phyloP scores from a whole-genome alignment of 2,329 filamentous ascomycete species.

The Lachnellula cervina region DNA sequence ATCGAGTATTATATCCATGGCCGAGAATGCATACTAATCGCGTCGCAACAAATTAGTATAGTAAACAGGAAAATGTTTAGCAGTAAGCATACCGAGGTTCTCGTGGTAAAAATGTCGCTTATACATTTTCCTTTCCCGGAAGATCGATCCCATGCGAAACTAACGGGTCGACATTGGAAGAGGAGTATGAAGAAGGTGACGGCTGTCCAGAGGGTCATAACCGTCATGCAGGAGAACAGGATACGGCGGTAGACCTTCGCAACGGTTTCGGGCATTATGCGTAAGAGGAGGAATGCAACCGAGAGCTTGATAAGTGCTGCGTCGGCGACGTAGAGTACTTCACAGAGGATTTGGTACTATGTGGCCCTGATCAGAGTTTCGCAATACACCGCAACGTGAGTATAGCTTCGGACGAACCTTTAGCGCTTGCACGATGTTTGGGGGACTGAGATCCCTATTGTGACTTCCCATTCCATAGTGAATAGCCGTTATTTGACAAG shows the following conservation, averaged over 20 bases:
- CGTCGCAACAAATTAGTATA: no score
- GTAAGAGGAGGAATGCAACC: constrained; percentile 43
- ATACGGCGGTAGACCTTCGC: constrained; percentile 42
- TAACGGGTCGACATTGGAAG: constrained; percentile 21
- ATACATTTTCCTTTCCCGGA: constrained; percentile 13
- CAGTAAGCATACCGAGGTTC: neutral
- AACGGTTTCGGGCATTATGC: constrained; percentile 31
- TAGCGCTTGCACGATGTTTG: constrained; percentile 9
- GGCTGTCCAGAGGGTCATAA: constrained; percentile 46
- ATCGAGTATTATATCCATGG: constrained; percentile 42
- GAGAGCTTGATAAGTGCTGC: constrained; percentile 20
- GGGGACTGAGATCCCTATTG: constrained; percentile 1
- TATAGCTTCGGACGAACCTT: constrained; percentile 6
- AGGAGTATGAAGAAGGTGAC: constrained; percentile 38
- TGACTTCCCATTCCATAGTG: constrained; percentile 20
- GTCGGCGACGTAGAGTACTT: constrained; percentile 14
- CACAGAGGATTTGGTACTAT: constrained; percentile 41
- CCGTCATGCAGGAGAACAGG: constrained; percentile 40
- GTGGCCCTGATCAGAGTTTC: neutral
- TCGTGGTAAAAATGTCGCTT: constrained; percentile 1
- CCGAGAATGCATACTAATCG: constrained; percentile 35
- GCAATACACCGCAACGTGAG: no score
- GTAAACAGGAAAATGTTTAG: no score
- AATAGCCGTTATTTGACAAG: constrained; percentile 11
- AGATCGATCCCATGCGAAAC: constrained; percentile 46